Conservation (phyloP, 768 basidiomycete genomes). For the Phlebiopsis flavidoalba region DNA sequence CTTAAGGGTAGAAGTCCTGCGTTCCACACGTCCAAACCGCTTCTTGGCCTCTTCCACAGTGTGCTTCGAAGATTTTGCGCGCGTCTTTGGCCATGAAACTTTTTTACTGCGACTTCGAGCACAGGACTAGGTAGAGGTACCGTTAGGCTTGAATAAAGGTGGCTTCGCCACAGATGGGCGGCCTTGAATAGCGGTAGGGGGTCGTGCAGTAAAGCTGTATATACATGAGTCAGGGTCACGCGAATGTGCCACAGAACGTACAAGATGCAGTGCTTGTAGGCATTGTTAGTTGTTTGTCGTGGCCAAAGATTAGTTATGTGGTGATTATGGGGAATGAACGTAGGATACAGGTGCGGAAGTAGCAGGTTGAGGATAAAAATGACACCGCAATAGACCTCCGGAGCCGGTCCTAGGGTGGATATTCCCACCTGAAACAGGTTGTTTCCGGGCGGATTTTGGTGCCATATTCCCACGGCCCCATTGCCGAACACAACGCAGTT, state of each 20-base stretch:
- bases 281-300: neutral
- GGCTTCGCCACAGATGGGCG: neutral
- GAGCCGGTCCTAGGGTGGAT: no score
- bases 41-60: slow-evolving; percentile 9
- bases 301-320: neutral
- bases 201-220: neutral
- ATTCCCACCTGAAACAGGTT: no score
- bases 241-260: neutral
- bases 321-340: neutral
- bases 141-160: neutral
- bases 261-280: neutral
- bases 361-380: neutral
- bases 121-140: slow-evolving; percentile 1
- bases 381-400: neutral
- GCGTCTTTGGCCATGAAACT: slow-evolving; percentile 5
- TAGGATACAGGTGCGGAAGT: neutral
- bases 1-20: slow-evolving; percentile 5
- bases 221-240: neutral
- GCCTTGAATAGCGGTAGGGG: neutral
- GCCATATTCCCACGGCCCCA: neutral
- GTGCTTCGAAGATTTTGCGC: slow-evolving; percentile 3
- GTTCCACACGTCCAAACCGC: slow-evolving; percentile 6
- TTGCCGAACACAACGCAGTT: neutral
- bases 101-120: slow-evolving; percentile 2
- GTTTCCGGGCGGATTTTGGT: neutral